These are phyloP conservation scores for Asclepias syriaca DNA, from an alignment of 257 asterid genomes.

Conservation along the genomic window DNA sequence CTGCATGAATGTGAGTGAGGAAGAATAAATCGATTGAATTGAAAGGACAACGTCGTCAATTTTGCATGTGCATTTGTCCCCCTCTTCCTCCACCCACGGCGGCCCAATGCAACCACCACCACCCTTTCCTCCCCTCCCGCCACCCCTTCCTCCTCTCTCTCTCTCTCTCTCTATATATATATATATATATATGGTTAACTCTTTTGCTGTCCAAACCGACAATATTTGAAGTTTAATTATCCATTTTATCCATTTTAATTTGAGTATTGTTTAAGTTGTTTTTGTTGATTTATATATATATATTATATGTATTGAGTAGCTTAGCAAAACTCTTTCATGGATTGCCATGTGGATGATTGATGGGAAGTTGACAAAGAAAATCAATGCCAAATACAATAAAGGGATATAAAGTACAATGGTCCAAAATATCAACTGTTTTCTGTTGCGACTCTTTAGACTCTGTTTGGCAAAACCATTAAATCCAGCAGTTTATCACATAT, in stretches of 20 bases:
- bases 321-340: not conserved
- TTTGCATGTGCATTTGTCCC: constrained; percentile 13
- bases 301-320: no score
- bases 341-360: not conserved
- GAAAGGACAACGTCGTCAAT: constrained; percentile 12
- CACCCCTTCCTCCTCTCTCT: not conserved
- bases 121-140: not conserved
- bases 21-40: not conserved
- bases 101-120: not conserved
- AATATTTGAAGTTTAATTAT: no score
- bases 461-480: not conserved
- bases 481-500: not conserved
- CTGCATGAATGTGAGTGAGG: constrained; percentile 2
- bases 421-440: not conserved
- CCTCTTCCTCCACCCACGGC: not conserved
- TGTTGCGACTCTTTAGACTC: not conserved
- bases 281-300: not conserved
- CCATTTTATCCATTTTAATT: no score
- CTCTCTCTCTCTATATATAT: not conserved
- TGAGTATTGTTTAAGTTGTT: no score
- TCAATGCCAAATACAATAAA: not conserved
- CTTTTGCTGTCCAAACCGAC: no score
- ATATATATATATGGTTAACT: no score
- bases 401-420: constrained; percentile 6
- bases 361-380: not conserved